These are phyloP conservation scores for Schizophyllum commune DNA, from an alignment of 1,284 basidiomycete species.

Conservation along the genomic window DNA sequence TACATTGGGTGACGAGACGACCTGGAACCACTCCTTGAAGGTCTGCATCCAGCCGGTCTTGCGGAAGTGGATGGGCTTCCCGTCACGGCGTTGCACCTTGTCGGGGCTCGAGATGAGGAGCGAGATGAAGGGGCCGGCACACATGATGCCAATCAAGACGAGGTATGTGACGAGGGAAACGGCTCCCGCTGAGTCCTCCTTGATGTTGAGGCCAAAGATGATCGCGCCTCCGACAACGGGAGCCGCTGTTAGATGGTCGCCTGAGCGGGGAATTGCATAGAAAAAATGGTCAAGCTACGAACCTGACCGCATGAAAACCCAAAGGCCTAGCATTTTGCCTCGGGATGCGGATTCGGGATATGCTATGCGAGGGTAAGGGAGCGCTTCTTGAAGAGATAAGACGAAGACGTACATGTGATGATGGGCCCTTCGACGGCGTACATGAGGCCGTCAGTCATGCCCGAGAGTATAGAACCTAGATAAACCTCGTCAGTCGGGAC, in stretches of 20 bases:
- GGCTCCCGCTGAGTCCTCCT: constrained; percentile 20
- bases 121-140: constrained; percentile 25
- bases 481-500: neutral
- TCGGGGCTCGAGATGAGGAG: constrained; percentile 22
- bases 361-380: neutral
- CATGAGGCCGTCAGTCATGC: constrained; percentile 25
- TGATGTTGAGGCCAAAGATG: constrained; percentile 24
- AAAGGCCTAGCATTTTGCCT: constrained; percentile 25
- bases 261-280: neutral
- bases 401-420: constrained; percentile 16
- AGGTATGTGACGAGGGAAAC: constrained; percentile 26
- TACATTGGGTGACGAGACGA: constrained; percentile 20
- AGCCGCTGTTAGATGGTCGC: neutral
- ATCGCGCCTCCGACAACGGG: constrained; percentile 21
- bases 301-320: constrained; percentile 27
- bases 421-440: constrained; percentile 26
- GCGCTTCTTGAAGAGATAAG: constrained; percentile 7
- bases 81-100: constrained; percentile 25
- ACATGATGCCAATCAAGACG: constrained; percentile 28
- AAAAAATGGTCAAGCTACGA: neutral
- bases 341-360: constrained; percentile 24
- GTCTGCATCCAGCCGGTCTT: constrained; percentile 21
- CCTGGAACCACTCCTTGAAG: constrained; percentile 20
- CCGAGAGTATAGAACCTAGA: constrained; percentile 22
- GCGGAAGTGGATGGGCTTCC: constrained; percentile 21